Evolutionary conservation across 139 green algal genomes (phyloP), one percentile per base, ranked within the genome.

Genomic region (Diplosphaera chodatii): DNA sequence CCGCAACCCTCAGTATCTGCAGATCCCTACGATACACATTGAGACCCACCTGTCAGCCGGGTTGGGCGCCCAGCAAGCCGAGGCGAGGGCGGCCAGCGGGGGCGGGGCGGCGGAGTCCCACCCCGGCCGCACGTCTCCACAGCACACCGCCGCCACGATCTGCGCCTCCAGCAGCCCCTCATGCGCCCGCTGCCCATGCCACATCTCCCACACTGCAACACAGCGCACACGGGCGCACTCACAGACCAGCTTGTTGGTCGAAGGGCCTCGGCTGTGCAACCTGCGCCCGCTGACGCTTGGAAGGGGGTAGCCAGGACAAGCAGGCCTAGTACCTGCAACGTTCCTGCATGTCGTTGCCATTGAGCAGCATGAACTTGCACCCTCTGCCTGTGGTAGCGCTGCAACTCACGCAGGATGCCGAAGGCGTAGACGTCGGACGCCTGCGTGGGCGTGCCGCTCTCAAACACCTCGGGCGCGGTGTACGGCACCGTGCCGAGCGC

Each of bases 191-290:
- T 69, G 23, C 31, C 73, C 71, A 55, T 73, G 56, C 55, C 66
- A 78, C 55, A 78, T 78, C 66, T 78, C 73, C 73, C 73, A 78
- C 73, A 73, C 73, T 73, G 72, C 65, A 67, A 13, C 29, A 32
- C 28, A 18, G 32, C n/a, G n/a, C n/a, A n/a, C n/a, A n/a, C n/a
- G n/a, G n/a, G n/a, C n/a, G n/a, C n/a, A n/a, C n/a, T n/a, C n/a
- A n/a, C n/a, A n/a, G n/a, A n/a, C n/a, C n/a, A n/a, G n/a, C n/a
- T n/a, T n/a, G n/a, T n/a, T n/a, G n/a, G n/a, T n/a, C n/a, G n/a
- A n/a, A n/a, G n/a, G n/a, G n/a, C n/a, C n/a, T n/a, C n/a, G n/a
- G n/a, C n/a, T n/a, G n/a, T n/a, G n/a, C n/a, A n/a, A n/a, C n/a
- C n/a, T n/a, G n/a, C n/a, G n/a, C n/a, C n/a, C n/a, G n/a, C n/a